These are phyloP conservation scores for Pilobolus umbonatus DNA, from an alignment of 192 early-diverging fungal genomes.

Conservation along the genomic window DNA sequence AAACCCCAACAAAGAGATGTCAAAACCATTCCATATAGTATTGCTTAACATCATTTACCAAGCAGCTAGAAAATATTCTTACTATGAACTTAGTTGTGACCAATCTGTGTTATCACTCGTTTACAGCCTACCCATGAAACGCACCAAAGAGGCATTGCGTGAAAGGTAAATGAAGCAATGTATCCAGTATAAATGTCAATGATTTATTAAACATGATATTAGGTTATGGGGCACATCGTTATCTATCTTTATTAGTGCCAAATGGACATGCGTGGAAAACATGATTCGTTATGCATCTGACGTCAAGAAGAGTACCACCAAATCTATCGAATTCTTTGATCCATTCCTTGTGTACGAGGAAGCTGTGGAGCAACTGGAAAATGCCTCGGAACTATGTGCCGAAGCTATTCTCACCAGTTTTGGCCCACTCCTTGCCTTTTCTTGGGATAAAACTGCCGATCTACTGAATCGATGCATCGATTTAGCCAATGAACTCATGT, in stretches of 20 bases:
- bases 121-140: slow-evolving; percentile 8
- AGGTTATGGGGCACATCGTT: slow-evolving; percentile 19
- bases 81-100: slow-evolving; percentile 13
- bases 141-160: slow-evolving; percentile 6
- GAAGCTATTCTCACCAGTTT: slow-evolving; percentile 25
- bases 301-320: not conserved
- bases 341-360: slow-evolving; percentile 13
- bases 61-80: not conserved
- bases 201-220: not conserved
- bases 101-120: not conserved
- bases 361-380: slow-evolving; percentile 29
- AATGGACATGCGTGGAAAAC: slow-evolving; percentile 18
- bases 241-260: slow-evolving; percentile 19
- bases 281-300: slow-evolving; percentile 9
- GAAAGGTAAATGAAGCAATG: not conserved
- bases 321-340: slow-evolving; percentile 8
- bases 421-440: slow-evolving; percentile 9
- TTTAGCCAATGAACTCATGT: slow-evolving; percentile 22
- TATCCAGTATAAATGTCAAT: not conserved
- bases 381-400: slow-evolving; percentile 20
- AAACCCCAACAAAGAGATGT: slow-evolving; percentile 14
- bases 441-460: slow-evolving; percentile 23
- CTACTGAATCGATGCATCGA: slow-evolving; percentile 18
- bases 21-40: slow-evolving; percentile 9
- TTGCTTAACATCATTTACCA: slow-evolving; percentile 12